Conservation (phyloP, 176 grass and related monocot genomes). For the Zea luxurians region DNA sequence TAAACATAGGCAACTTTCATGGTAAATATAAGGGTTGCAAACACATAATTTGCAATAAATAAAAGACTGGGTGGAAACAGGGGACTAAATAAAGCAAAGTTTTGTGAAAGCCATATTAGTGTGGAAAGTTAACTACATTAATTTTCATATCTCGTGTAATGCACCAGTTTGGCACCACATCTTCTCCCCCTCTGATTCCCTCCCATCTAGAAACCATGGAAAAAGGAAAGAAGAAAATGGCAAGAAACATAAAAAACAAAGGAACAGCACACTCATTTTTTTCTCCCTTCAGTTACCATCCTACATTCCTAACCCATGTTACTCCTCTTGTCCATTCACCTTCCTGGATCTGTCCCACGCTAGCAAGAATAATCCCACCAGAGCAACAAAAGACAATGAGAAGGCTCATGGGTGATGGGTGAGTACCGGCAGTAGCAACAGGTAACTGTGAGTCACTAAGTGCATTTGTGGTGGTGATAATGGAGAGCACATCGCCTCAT, state of each 20-base stretch:
- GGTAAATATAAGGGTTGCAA: not conserved
- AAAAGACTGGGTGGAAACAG: not conserved
- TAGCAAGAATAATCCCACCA: not conserved
- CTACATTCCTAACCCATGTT: not conserved
- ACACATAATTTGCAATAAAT: constrained; percentile 24
- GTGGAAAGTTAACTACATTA: not conserved
- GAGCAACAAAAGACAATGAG: not conserved
- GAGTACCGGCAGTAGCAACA: not conserved
- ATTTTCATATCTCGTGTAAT: not conserved
- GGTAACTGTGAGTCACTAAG: not conserved
- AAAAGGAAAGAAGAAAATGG: not conserved
- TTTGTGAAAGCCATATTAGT: constrained; percentile 1
- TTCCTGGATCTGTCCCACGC: not conserved
- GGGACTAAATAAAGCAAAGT: not conserved
- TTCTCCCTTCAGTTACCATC: not conserved
- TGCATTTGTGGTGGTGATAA: not conserved
- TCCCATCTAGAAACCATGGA: not conserved
- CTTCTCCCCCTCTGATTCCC: not conserved
- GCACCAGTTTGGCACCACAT: not conserved
- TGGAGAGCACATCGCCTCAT: not conserved
- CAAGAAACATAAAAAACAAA: not conserved
- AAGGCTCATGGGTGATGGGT: not conserved
- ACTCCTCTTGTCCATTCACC: not conserved
- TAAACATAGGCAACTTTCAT: not conserved
- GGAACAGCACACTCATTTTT: not conserved